Evolutionary conservation across 2,329 filamentous ascomycete species (phyloP), one percentile per base, ranked within the genome.

Genomic region (Mycosphaerelloides madeirae): DNA sequence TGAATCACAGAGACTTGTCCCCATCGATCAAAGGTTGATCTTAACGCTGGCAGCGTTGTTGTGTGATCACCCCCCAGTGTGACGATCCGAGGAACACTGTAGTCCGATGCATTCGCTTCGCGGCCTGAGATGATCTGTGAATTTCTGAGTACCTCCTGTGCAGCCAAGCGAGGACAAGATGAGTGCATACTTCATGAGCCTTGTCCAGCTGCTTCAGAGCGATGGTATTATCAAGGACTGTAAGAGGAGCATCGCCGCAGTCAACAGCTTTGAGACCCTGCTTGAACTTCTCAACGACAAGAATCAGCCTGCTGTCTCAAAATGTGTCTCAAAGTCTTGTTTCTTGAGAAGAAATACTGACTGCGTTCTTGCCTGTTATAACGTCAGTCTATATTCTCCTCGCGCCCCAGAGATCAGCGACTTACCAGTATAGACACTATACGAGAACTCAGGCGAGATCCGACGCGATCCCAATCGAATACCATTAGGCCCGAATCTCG

Each of bases 31-130:
- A 69, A 60, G 0, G 73, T 71, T 2, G 74, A 76, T 39, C 76
- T 60, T 51, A 79, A 55, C 0, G 75, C 75, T 2, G 74, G 70
- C 5, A 78, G 61, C 0, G 76, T 78, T 0, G 75, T 79, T 1
- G 75, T 78, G 60, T 79, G 76, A 52, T 79, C 75, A 18, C 76
- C 76, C 9, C 76, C 75, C 0, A 79, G 58, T 1, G 72, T 74
- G 20, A 79, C 68, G 38, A 79, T 76, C 16, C 74, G 66, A 11
- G 76, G 76, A 9, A 67, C 67, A 2, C 56, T 53, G 18, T 71
- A 74, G 12, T 67, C 61, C 3, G 61, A 71, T 6, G 68, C 42
- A 15, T 73, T 68, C 3, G 60, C 53, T 3, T 65, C 61, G 25
- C 73, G 70, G 13, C 64, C 65, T 4, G 75, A 76, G 20, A 75